These are phyloP conservation scores for Hygrocybe punicea DNA, from an alignment of 768 basidiomycete genomes.

Conservation along the genomic window DNA sequence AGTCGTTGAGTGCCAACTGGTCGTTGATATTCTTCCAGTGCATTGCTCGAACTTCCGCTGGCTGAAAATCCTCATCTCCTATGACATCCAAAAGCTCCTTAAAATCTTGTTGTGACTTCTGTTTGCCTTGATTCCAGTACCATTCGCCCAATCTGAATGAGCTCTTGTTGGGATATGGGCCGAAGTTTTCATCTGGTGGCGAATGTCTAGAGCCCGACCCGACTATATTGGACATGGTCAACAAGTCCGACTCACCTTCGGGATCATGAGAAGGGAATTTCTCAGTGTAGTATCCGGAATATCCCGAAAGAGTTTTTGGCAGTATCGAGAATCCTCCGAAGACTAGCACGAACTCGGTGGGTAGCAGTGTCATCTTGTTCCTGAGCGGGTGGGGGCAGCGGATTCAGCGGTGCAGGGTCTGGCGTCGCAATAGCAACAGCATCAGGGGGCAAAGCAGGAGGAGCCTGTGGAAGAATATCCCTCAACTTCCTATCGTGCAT, in stretches of 20 bases:
- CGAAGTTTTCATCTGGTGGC: neutral
- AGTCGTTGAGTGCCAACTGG: slow-evolving; percentile 1
- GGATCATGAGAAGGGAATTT: slow-evolving; percentile 7
- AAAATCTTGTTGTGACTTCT: slow-evolving; percentile 17
- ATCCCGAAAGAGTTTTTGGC: slow-evolving; percentile 1
- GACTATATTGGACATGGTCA: neutral
- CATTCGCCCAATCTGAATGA: slow-evolving; percentile 13
- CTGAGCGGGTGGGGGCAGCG: no score
- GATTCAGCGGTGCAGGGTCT: no score
- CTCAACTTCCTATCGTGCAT: no score
- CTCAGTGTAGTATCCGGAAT: neutral
- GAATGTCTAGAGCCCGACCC: neutral
- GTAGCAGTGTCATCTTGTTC: no score
- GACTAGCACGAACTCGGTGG: no score
- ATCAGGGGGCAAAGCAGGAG: no score
- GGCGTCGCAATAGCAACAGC: no score
- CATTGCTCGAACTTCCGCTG: slow-evolving; percentile 2
- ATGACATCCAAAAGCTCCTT: slow-evolving; percentile 9
- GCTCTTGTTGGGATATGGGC: slow-evolving; percentile 15
- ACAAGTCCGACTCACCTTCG: neutral
- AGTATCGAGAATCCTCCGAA: neutral
- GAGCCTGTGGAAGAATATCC: no score
- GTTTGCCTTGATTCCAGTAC: slow-evolving; percentile 15
- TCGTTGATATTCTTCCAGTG: slow-evolving; percentile 7
- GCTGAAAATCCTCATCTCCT: neutral